Conservation (phyloP, 495 filamentous ascomycete species). For the Xylaria nigripes region DNA sequence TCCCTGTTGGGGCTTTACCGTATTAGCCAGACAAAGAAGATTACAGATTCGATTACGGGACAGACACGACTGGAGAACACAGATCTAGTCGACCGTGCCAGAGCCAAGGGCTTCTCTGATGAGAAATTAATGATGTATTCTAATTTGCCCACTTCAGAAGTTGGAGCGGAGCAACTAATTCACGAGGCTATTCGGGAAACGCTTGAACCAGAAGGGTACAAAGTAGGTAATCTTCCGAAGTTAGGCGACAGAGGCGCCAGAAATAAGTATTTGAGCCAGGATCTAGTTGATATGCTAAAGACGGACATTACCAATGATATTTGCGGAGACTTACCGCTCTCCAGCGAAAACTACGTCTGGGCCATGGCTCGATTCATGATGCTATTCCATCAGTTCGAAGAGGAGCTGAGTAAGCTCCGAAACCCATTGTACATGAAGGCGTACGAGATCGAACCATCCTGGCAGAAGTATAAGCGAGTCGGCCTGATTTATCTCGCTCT, state of each 20-base stretch:
- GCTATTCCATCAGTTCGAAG: slow-evolving; percentile 38
- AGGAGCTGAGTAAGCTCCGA: slow-evolving; percentile 45
- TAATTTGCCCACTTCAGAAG: not conserved
- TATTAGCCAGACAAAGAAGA: slow-evolving; percentile 20
- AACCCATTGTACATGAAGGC: slow-evolving; percentile 21
- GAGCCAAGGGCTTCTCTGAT: slow-evolving; percentile 16
- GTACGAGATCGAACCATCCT: slow-evolving; percentile 14
- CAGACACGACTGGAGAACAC: slow-evolving; percentile 22
- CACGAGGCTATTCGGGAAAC: not conserved
- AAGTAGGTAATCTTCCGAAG: not conserved
- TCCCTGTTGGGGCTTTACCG: slow-evolving; percentile 17
- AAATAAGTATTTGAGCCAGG: not conserved
- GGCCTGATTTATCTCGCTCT: slow-evolving; percentile 16
- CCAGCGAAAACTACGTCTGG: slow-evolving; percentile 25
- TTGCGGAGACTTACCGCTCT: slow-evolving; percentile 21
- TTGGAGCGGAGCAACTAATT: not conserved
- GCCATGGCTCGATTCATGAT: slow-evolving; percentile 19
- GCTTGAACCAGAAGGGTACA: not conserved
- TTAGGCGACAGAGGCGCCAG: not conserved
- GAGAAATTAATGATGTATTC: slow-evolving; percentile 7
- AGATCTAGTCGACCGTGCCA: slow-evolving; percentile 25
- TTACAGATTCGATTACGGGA: slow-evolving; percentile 22
- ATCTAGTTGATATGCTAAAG: slow-evolving; percentile 18
- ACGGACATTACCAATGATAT: slow-evolving; percentile 25
- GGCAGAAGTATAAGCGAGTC: slow-evolving; percentile 19